Evolutionary conservation across 441 rosid genomes (phyloP), one percentile per base, ranked within the genome.

Genomic region (Populus hybrid): DNA sequence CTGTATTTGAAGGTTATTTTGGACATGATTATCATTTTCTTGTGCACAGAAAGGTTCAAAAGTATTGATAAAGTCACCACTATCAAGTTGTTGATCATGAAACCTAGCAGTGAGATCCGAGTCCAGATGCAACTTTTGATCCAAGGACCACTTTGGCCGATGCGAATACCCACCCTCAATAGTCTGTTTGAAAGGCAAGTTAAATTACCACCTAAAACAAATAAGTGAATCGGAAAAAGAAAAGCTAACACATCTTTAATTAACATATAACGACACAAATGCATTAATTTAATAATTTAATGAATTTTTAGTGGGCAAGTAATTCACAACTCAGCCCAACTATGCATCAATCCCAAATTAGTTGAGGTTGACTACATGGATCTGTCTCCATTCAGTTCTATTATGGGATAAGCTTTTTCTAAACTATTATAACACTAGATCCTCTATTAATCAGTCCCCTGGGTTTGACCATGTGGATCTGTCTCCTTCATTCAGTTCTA

Each of bases 121-220:
- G 80, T 88, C 84, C 73, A 88, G 74, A 78, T 78, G 87, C 75
- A 86, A 79, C 77, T 87, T 86, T 78, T 69, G 87, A 80, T 88
- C 88, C 76, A 72, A 54, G 66, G 78, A 73, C 82, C 85, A 82
- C 74, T 81, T 75, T 26, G 82, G 75, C 57, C 80, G 77, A 73
- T 78, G 77, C 40, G 79, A 79, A 75, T 79, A 74, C 59, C 61
- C 75, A 72, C 70, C 75, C 68, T 76, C 81, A 38, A 73, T 83
- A 77, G 78, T 83, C 89, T 87, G 81, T 77, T 40, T 77, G 81
- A 38, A 54, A 75, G 73, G 81, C 21, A 77, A 81, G 69, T 64
- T 35, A 61, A 65, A 70, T 11, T 12, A 46, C 14, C 54, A 67
- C 40, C 59, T 71, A 14, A 80, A 64, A 74, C 21, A 77, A 79